Evolutionary conservation across 2,329 filamentous ascomycete species (phyloP), one percentile per base, ranked within the genome.

Genomic region (Arthrobotrys musiformis): DNA sequence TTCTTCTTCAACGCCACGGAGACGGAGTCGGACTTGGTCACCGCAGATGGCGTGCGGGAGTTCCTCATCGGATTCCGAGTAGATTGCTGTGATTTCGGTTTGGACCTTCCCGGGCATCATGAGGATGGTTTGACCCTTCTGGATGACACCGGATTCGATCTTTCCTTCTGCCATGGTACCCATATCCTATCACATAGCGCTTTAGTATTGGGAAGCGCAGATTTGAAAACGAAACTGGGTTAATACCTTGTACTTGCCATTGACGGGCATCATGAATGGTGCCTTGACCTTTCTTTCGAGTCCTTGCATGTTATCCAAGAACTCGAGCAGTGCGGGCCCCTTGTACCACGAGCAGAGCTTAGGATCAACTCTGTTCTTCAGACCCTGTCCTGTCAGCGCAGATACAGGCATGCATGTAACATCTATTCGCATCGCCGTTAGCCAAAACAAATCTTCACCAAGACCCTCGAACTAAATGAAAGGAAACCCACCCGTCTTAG

Each of bases 261-360:
- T 92, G 79, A 99, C 88, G 7, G 95, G 92, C 94, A 99, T 97
- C 95, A 99, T 98, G 88, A 99, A 98, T 8, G 95, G 94, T 1
- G 95, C 95, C 81, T 97, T 97, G 81, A 97, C 85, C 87, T 98
- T 99, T 81, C 95, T 93, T 84, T 99, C 94, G 42, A 97, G 88
- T 11, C 94, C 90, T 82, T 91, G 90, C 93, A 98, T 97, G 82
- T 89, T 87, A 83, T 97, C 94, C n/a, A 99, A 89, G 84, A 94
- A 97, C 84, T 98, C 94, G 19, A 99, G 90, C 54, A 99, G 89
- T 19, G 94, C 95, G 8, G 94, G 94, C 0, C 94, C 93, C 44
- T 92, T 87, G 83, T 93, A 96, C 93, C 93, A 99, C 7, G 92
- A 89, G 44, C 89, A 90, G 2, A 93, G 80, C 1, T 90, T 90